Evolutionary conservation across 305 asterid genomes (phyloP).

Genomic region (Rubia tinctorum): DNA sequence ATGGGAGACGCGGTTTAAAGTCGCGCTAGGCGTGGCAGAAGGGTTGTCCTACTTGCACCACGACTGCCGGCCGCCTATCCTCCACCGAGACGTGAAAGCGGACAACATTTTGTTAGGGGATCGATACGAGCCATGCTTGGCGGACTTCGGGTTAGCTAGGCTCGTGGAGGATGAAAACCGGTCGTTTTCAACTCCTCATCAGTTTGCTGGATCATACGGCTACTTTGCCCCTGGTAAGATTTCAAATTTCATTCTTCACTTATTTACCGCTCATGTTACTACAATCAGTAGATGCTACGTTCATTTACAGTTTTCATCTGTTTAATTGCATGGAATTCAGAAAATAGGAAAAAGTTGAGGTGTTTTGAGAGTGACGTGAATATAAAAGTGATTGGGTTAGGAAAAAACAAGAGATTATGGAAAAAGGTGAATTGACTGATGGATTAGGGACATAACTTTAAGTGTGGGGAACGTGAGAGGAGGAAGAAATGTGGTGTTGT

Average conservation of each 20-base stretch:
- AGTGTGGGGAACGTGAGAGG: slow-evolving; percentile 11
- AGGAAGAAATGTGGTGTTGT: slow-evolving; percentile 13
- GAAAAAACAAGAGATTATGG: not conserved
- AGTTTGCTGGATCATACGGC: slow-evolving; percentile 94
- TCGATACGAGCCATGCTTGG: slow-evolving; percentile 67
- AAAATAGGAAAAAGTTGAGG: not conserved
- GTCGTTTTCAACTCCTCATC: slow-evolving; percentile 54
- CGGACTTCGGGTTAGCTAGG: slow-evolving; percentile 93
- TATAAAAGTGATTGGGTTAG: not conserved
- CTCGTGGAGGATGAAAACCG: slow-evolving; percentile 55
- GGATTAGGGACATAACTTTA: slow-evolving; percentile 13
- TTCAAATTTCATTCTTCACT: not conserved
- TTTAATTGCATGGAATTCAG: too few species aligned
- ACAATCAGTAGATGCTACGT: too few species aligned
- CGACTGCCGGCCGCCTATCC: slow-evolving; percentile 82
- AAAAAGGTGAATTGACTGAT: not conserved
- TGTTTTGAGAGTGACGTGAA: not conserved
- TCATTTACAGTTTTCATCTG: too few species aligned
- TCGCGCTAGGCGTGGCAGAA: slow-evolving; percentile 74
- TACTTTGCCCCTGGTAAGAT: slow-evolving; percentile 92
- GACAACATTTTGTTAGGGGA: slow-evolving; percentile 76
- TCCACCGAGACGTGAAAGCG: slow-evolving; percentile 82
- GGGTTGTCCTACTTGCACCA: slow-evolving; percentile 89
- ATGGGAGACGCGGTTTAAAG: slow-evolving; percentile 75
- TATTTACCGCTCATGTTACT: not conserved